These are phyloP conservation scores for Tetrahymena malaccensis DNA, from an alignment of 73 alveolate species.

Conservation along the genomic window DNA sequence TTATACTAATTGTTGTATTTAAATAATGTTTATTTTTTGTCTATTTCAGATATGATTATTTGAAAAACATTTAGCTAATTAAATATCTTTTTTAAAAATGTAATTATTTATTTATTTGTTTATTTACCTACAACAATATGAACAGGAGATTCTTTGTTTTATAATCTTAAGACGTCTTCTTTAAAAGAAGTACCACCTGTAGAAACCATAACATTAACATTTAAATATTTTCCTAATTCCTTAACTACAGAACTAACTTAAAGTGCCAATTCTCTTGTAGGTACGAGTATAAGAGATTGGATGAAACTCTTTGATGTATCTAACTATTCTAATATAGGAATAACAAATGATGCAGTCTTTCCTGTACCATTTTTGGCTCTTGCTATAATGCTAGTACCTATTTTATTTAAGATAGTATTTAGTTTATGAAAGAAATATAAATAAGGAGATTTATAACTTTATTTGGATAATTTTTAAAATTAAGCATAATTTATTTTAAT, in stretches of 20 bases:
- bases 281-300: conserved; percentile 78
- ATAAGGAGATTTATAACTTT: not conserved
- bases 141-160: conserved; percentile 50
- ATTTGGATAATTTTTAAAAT: too few relatives aligned
- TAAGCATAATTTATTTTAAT: not conserved
- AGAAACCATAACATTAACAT: conserved; percentile 96
- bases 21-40: not conserved
- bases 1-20: not conserved
- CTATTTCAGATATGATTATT: too few relatives aligned
- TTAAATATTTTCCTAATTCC: conserved; percentile 75
- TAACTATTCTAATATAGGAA: conserved; percentile 74
- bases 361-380: conserved; percentile 98
- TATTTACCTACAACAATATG: conserved; percentile 82
- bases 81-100: too few relatives aligned
- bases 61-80: too few relatives aligned
- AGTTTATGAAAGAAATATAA: too few relatives aligned
- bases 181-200: conserved; percentile 96
- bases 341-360: conserved; percentile 89
- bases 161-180: conserved; percentile 88
- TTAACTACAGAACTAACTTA: conserved; percentile 76
- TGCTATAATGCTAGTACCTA: conserved; percentile 75
- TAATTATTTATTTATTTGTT: too few relatives aligned
- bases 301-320: conserved; percentile 58
- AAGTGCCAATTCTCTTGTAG: conserved; percentile 95
- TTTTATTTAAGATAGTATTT: not conserved